phyloP scores from a whole-genome alignment of 176 grass and related monocot species.

The Thalia dealbata region DNA sequence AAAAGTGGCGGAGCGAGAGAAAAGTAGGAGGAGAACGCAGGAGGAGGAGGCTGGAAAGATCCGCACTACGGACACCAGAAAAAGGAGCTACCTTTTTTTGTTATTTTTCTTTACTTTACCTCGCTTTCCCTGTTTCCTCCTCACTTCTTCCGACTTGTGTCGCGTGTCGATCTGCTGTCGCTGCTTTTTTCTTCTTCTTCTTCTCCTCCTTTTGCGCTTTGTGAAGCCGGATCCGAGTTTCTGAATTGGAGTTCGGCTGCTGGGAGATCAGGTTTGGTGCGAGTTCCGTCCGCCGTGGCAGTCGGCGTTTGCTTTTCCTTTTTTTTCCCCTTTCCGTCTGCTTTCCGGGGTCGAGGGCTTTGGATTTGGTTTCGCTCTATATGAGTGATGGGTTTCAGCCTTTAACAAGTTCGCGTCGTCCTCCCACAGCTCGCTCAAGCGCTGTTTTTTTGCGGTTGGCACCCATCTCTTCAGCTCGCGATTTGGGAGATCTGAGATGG shows the following conservation, averaged over 20 bases:
- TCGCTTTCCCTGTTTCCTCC: background rate
- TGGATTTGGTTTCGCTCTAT: background rate
- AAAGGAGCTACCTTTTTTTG: background rate
- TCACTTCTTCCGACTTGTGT: background rate
- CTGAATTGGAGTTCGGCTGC: background rate
- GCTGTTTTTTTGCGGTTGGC: background rate
- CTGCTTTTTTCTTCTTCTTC: background rate
- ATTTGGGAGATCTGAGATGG: constrained; percentile 27
- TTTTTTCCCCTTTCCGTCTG: background rate
- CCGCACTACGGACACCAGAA: background rate
- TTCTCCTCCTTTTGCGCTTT: background rate
- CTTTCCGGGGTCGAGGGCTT: background rate
- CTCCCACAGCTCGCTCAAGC: background rate
- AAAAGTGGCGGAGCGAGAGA: background rate
- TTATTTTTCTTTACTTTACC: no score
- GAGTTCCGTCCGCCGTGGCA: background rate
- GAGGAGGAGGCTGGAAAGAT: background rate
- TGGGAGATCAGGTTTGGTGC: background rate
- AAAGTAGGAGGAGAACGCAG: background rate
- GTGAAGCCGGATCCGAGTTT: background rate
- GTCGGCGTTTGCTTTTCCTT: background rate
- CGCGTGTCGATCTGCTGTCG: background rate
- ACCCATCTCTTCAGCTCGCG: background rate
- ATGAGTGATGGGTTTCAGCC: background rate
- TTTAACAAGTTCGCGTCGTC: background rate